These are phyloP conservation scores for Globisporangium polare DNA, from an alignment of 352 stramenopile species.

Conservation along the genomic window DNA sequence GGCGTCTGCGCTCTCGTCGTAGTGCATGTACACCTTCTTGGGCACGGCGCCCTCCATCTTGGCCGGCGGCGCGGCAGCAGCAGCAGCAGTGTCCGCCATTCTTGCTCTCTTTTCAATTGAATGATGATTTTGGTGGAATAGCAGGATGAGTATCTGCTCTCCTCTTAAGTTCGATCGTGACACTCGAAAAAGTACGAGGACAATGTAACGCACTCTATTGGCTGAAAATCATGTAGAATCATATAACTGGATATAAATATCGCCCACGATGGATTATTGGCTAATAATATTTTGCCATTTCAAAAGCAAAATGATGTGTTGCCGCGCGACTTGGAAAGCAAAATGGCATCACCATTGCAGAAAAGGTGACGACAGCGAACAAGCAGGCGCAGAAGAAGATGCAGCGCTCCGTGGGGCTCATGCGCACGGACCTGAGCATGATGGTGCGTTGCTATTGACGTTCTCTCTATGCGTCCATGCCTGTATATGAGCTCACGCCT, in stretches of 20 bases:
- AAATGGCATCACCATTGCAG: neutral
- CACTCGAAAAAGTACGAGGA: neutral
- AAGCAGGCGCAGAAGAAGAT: slow-evolving; percentile 9
- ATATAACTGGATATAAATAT: too few relatives aligned
- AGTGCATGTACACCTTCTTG: slow-evolving; percentile 90
- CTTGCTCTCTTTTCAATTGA: neutral
- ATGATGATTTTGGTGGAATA: neutral
- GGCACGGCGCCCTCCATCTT: slow-evolving; percentile 76
- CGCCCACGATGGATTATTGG: too few relatives aligned
- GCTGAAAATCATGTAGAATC: too few relatives aligned
- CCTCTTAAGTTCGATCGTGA: neutral
- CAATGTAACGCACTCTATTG: too few relatives aligned
- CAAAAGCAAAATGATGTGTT: slow-evolving; percentile 2
- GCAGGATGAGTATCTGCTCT: neutral
- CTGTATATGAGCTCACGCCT: neutral
- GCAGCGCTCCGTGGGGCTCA: slow-evolving; percentile 22
- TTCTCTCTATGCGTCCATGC: neutral
- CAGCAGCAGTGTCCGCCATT: slow-evolving; percentile 10
- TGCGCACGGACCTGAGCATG: slow-evolving; percentile 41
- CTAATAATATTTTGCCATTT: too few relatives aligned
- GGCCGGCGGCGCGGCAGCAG: slow-evolving; percentile 35
- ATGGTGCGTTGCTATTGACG: slow-evolving; percentile 32
- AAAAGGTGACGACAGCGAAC: neutral
- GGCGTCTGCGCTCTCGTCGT: slow-evolving; percentile 62
- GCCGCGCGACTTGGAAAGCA: slow-evolving; percentile 1